Evolutionary conservation across 257 asterid species (phyloP), one percentile per base, ranked within the genome.

Genomic region (Thymus quinquecostatus): DNA sequence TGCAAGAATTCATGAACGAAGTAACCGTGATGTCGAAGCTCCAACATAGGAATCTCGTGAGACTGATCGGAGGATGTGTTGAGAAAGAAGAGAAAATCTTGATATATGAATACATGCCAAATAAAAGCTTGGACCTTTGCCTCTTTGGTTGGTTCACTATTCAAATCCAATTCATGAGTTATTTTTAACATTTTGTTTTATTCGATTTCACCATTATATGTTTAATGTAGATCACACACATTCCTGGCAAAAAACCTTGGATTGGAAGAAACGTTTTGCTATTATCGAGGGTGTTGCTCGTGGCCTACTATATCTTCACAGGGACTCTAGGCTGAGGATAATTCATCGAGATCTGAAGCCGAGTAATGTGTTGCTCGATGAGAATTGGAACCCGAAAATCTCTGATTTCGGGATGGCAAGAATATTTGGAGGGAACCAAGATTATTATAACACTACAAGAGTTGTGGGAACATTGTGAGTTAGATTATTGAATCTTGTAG

Each of bases 1-100:
- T 55, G 66, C 74, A 79, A 65, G 89, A 84, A 33, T 84, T 84
- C 70, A 79, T 69, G 83, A 84, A 79, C 57, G 89, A 84, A 66
- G 85, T 84, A 29, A 14, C 33, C 13, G 80, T 84, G 73, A 84
- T 84, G 49, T 75, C 83, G 43, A 80, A 82, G 43, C 87, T 84
- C 41, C 62, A 56, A n/a, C 62, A 56, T 10, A 30, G 40, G 38
- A 56, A 56, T 30, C 62, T 56, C 1, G 62, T 56, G 8, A 56
- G 62, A 4, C 11, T 56, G n/a, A 38, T 56, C 1, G 62, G 62
- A 30, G 62, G 41, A 5, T 56, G 62, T 30, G 41, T 56, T 14
- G 62, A 56, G 62, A 56, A 30, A 56, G 7, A 29, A 56, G 62
- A 56, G 21, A 56, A 56, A 21, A 29, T 56, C 30, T 21, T 56